Base-by-base conservation (phyloP, 73 alveolate species). In the Tetrahymena borealis region DNA sequence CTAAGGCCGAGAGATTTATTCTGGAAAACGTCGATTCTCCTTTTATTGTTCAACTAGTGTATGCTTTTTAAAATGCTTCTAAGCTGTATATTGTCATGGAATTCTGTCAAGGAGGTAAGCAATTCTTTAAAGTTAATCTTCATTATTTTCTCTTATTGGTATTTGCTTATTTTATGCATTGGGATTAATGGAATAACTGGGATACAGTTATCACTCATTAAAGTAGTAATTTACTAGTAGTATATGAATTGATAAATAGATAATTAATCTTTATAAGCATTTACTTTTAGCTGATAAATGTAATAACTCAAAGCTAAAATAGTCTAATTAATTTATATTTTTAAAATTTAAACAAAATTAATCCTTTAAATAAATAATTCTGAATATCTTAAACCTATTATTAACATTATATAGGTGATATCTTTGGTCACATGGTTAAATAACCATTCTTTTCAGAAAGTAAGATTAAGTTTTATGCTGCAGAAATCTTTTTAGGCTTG, bases 101-200 rank as follows among this genome's bases (percentile, higher is more conserved):
- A 60, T 98, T 97, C 95, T 90, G 97, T 15, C 96, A 96, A 91
- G 99, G 99, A 28, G 99, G 99, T 7, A 99, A 98, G 85, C 94
- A 97, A 42, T 97, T 97, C 35, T 96, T 94, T 9, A 7, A 60
- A 60, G 7, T 3, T 60, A 24, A 18, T 24, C 11, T 8, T 15
- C 10, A 11, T 12, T 4, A 40, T n/a, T n/a, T n/a, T 40, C 78
- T 40, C 9, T 40, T 15, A 40, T 40, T n/a, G n/a, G n/a, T n/a
- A n/a, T n/a, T n/a, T n/a, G n/a, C n/a, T n/a, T n/a, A n/a, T n/a
- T n/a, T n/a, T n/a, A n/a, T n/a, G n/a, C n/a, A n/a, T n/a, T n/a
- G n/a, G n/a, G n/a, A n/a, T n/a, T n/a, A n/a, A n/a, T n/a, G n/a
- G n/a, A n/a, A n/a, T n/a, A n/a, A n/a, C n/a, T n/a, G n/a, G n/a